Base-by-base conservation (phyloP, 164 flowering plant species). In the Amborella trichopoda region DNA sequence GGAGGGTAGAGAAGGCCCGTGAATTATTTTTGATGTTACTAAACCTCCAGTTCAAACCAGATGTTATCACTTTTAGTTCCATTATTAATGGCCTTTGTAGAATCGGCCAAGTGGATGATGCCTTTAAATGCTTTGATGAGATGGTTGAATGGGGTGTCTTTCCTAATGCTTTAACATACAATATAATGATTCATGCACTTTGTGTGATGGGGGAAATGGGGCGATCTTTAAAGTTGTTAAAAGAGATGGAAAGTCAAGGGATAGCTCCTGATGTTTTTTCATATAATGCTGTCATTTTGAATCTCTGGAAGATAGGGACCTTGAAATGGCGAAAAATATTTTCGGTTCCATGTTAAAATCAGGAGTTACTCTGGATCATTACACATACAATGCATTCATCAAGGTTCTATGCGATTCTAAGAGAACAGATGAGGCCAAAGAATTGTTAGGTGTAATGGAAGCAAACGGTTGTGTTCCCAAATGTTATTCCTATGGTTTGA, bases 71-170 rank as follows among this genome's bases (percentile, higher is more conserved):
- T 16, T 91, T 86, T 59, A 71, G 72, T 66, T 76, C 94, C 18
- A 55, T 87, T 28, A 81, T 91, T 23, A 77, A 80, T 48, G 80
- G 86, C 22, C 93, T 91, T 44, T 86, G 98, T 67, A 72, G 65
- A 56, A 68, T 40, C 27, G 61, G 71, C 50, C 71, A 59, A 48
- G 58, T 64, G 46, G 65, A 60, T 10, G 94, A 83, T 68, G 94
- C 93, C 44, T 78, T 86, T 46, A 68, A 67, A 44, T 83, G 94
- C 66, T 74, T 81, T 25, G 19, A 48, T 23, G 96, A 91, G 66
- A 91, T 91, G 96, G 53, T 58, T 19, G 74, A 73, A 59, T 91
- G 96, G 98, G 87, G 78, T 50, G 62, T 87, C 26, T 6, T 56
- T 41, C 96, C 96, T 26, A 80, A 80, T 71, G 61, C 55, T 42